A percentile compares a stretch with the other conserved stretches of the same genome.
These are phyloP conservation scores for Globisporangium rhizosaccharum DNA, from an alignment of 352 stramenopile genomes.

Conservation along the genomic window DNA sequence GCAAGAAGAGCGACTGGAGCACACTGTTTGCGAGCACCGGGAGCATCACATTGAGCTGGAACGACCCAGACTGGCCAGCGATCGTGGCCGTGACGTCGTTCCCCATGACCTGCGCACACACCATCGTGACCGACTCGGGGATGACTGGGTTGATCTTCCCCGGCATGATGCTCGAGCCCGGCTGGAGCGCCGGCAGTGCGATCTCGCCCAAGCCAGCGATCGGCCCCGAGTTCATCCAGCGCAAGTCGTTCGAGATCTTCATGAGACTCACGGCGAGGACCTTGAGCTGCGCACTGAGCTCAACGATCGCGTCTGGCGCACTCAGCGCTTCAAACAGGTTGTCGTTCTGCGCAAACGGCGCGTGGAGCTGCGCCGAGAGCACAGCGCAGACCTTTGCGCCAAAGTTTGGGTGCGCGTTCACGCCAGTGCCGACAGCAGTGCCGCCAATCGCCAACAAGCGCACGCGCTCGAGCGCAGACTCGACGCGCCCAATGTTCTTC, in stretches of 20 bases:
- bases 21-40: constrained; percentile 46
- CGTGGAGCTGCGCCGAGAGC: constrained; percentile 25
- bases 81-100: constrained; percentile 52
- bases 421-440: constrained; percentile 54
- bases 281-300: constrained; percentile 90
- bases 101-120: constrained; percentile 52
- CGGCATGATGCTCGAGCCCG: constrained; percentile 94
- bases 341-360: constrained; percentile 42
- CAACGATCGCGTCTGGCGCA: constrained; percentile 90
- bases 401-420: constrained; percentile 52
- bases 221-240: constrained; percentile 89
- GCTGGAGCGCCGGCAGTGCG: constrained; percentile 87
- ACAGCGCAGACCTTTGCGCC: constrained; percentile 37
- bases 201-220: constrained; percentile 92
- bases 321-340: constrained; percentile 87
- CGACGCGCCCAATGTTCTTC: constrained; percentile 48
- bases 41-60: constrained; percentile 64
- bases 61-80: constrained; percentile 39
- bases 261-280: constrained; percentile 87
- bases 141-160: constrained; percentile 95
- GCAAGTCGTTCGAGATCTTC: constrained; percentile 95
- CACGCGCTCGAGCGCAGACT: constrained; percentile 38
- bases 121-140: constrained; percentile 48
- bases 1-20: constrained; percentile 38
- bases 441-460: constrained; percentile 49